phyloP scores from a whole-genome alignment of 106 monocot species.

The Allium sativum region DNA sequence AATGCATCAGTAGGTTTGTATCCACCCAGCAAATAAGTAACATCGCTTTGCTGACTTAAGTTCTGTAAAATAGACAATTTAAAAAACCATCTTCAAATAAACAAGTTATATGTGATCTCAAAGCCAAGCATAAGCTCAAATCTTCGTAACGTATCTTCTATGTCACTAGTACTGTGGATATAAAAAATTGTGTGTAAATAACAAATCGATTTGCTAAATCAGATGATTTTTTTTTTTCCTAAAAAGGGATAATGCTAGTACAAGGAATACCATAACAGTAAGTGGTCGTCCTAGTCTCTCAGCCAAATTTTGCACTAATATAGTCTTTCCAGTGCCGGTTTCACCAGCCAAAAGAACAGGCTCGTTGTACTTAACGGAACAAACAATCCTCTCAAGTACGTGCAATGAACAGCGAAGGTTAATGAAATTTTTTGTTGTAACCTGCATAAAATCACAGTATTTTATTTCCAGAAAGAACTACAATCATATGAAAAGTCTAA shows the following conservation, averaged over 20 bases:
- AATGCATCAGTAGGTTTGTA: constrained; percentile 75
- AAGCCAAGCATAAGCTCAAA: no score
- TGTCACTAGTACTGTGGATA: no score
- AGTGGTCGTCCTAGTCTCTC: constrained; percentile 54
- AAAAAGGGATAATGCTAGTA: no score
- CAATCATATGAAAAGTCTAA: no score
- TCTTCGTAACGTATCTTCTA: no score
- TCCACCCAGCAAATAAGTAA: constrained; percentile 84
- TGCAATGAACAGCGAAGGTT: constrained; percentile 52
- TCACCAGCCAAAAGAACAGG: constrained; percentile 94
- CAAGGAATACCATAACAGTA: constrained; percentile 51
- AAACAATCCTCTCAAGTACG: constrained; percentile 70
- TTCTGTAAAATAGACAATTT: constrained; percentile 36
- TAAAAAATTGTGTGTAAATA: no score
- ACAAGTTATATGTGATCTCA: no score
- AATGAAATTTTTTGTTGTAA: constrained; percentile 36
- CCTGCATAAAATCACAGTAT: no score
- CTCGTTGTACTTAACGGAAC: constrained; percentile 73
- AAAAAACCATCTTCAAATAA: not conserved
- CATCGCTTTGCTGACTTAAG: constrained; percentile 93
- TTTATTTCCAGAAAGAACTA: no score
- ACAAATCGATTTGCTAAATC: no score
- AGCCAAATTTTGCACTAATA: constrained; percentile 88
- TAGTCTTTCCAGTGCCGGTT: constrained; percentile 98
- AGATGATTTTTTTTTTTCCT: no score